These are phyloP conservation scores for Fusarium sp. DNA, from an alignment of 2,329 filamentous ascomycete species.

Conservation along the genomic window DNA sequence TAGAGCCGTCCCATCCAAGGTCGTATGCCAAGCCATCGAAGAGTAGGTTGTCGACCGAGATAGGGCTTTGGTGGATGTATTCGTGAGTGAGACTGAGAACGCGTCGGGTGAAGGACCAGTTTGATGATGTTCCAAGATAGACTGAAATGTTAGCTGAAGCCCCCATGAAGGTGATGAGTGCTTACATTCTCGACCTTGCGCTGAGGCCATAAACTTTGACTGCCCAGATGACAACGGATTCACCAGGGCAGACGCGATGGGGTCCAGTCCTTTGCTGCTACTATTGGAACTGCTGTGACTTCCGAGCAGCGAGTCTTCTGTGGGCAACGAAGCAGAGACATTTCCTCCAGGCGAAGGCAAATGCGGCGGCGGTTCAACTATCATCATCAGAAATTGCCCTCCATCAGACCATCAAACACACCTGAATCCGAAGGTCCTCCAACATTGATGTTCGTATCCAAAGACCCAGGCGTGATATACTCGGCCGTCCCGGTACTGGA, in stretches of 20 bases:
- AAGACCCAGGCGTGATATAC: constrained; percentile 41
- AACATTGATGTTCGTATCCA: constrained; percentile 37
- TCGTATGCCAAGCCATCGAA: constrained; percentile 66
- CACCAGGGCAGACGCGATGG: constrained; percentile 50
- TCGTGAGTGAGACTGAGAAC: constrained; percentile 63
- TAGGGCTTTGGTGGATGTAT: constrained; percentile 55
- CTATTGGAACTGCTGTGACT: constrained; percentile 30
- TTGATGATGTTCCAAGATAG: constrained; percentile 67
- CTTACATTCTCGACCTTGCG: constrained; percentile 57
- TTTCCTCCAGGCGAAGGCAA: constrained; percentile 18
- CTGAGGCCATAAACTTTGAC: constrained; percentile 56
- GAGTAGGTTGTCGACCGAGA: constrained; percentile 57
- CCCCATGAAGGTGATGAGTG: rapidly evolving
- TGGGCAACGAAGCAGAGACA: constrained; percentile 12
- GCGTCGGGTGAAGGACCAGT: constrained; percentile 65
- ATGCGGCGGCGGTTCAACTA: constrained; percentile 17
- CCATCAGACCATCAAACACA: background rate
- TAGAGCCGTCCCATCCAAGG: constrained; percentile 60
- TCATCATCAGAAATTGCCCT: rapidly evolving
- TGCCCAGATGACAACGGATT: constrained; percentile 57
- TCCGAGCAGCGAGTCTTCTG: constrained; percentile 32
- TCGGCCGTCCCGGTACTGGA: constrained; percentile 15
- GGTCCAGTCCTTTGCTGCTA: constrained; percentile 39
- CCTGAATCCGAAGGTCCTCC: constrained; percentile 31
- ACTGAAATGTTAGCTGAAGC: constrained; percentile 47